Base-by-base conservation (phyloP, 176 grass and related monocot species). In the Chloris gayana region DNA sequence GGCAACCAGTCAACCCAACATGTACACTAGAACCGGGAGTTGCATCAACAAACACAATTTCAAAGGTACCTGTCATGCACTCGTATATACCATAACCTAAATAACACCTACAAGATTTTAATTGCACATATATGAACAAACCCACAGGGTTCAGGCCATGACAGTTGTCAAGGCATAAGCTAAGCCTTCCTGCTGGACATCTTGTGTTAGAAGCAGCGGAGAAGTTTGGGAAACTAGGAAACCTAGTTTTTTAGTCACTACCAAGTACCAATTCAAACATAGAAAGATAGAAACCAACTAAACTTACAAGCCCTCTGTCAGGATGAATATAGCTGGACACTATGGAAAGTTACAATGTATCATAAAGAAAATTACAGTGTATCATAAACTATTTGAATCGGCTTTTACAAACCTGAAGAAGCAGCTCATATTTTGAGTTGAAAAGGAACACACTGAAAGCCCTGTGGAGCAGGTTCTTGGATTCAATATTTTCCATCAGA, bases 371-470 rank as follows among this genome's bases (percentile, higher is more conserved):
- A 21, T 45, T 45, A 45, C 44, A 14, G 14, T 45, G 44, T 45
- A 13, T 45, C 44, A 45, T 45, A 45, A 45, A n/a, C n/a, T n/a
- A n/a, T n/a, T n/a, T n/a, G n/a, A n/a, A n/a, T n/a, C n/a, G n/a
- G n/a, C 18, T 37, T 77, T 2, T 50, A 22, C 69, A 77, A 81
- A 99, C 96, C 93, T 99, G 96, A 60, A 99, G 88, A 37, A 99
- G 90, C 71, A 93, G 82, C 79, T 95, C 96, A 88, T 89, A 80
- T 64, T 99, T 99, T 76, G 96, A 93, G 91, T 99, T 99, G 88
- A 99, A 99, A 62, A 99, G 93, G 73, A 99, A 99, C 30, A 91
- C 90, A 75, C 96, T 99, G 76, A 99, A 99, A 50, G 96, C 92
- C 86, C 96, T 93, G 32, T 93, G 96, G 32, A 99, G 96, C 33